Evolutionary conservation across 345 rosid species (phyloP), one percentile per base, ranked within the genome.

Genomic region (Anacardium occidentale): DNA sequence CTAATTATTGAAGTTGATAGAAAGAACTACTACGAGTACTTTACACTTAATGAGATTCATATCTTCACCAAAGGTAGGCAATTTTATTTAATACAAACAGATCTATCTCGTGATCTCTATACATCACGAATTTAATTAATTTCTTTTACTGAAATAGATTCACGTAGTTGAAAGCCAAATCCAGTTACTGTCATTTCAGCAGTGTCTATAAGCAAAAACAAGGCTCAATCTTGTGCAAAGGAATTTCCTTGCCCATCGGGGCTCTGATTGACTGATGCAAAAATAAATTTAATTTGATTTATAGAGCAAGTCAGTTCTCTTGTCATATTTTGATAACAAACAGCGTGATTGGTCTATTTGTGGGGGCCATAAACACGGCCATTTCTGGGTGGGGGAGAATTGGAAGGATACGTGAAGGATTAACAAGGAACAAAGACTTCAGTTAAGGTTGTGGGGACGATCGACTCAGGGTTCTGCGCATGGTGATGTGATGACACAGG

Each of bases 31-130:
- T n/a, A n/a, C n/a, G n/a, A n/a, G n/a, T n/a, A n/a, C 42, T 37
- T 9, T 6, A 37, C 42, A 37, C 42, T 37, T 37, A 37, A 37
- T 37, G 42, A 37, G 42, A 37, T 37, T 37, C 42, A 50, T 5
- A 50, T 13, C 53, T 8, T 15, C 5, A 45, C 13, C 68, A 22
- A 45, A 22, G 7, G 68, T 1, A 64, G n/a, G 53, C 34, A 64
- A 44, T 40, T 44, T 44, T 52, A 44, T n/a, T 53, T 12, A 68
- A 55, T 21, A 37, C 20, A 54, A 22, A 55, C 61, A 53, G 50
- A 53, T 17, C 34, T 12, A 32, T 40, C 62, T 40, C 62, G 72
- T 68, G 72, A 68, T 55, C 9, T 22, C 22, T 22, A 68, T 51
- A 55, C 42, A 5, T 8, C 32, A 53, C 1, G 32, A 29, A 29